Evolutionary conservation across 257 asterid species (phyloP).

Genomic region (Eucommia ulmoides): DNA sequence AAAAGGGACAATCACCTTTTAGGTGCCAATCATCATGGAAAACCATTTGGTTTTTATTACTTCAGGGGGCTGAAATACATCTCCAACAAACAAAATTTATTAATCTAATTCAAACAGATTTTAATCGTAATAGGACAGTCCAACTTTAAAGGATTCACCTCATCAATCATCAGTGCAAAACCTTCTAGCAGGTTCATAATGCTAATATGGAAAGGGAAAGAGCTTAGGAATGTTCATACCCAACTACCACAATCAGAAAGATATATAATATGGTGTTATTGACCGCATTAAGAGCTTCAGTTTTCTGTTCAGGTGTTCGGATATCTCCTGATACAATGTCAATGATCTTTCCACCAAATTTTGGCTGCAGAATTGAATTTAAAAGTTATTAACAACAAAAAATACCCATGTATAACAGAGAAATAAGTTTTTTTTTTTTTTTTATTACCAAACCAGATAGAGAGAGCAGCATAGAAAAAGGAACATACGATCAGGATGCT

Average conservation of each 20-base stretch:
- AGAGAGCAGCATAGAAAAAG: background rate
- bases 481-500: slow-evolving; percentile 56
- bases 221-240: slow-evolving; percentile 21
- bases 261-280: slow-evolving; percentile 27
- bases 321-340: slow-evolving; percentile 33
- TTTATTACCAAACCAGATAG: background rate
- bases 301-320: slow-evolving; percentile 22
- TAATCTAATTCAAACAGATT: no score
- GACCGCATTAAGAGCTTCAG: slow-evolving; percentile 25
- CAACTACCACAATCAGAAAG: slow-evolving; percentile 22
- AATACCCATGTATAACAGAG: background rate
- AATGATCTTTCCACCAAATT: slow-evolving; percentile 35
- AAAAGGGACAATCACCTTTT: no score
- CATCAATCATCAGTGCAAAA: no score
- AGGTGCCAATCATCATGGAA: no score
- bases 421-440: no score
- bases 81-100: no score
- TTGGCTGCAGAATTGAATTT: slow-evolving; percentile 25
- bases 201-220: no score
- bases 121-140: no score
- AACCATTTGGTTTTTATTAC: no score
- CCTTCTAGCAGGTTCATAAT: no score
- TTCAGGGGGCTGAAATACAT: no score
- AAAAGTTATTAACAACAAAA: background rate
- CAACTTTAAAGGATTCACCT: no score